These are phyloP conservation scores for Septoria linicola DNA, from an alignment of 2,329 filamentous ascomycete genomes.

Conservation along the genomic window DNA sequence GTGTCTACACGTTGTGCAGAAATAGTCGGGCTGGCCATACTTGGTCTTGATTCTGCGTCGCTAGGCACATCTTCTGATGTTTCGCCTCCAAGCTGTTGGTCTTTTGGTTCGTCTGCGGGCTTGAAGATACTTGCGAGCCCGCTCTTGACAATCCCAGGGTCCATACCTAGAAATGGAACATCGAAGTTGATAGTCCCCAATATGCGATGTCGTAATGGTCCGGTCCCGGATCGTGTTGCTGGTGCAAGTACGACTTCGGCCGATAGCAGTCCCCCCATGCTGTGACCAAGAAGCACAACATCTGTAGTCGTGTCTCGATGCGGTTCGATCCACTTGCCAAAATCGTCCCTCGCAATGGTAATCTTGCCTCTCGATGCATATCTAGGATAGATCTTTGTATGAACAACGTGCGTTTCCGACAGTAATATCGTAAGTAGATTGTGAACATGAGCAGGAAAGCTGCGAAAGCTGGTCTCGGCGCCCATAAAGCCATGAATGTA, in stretches of 20 bases:
- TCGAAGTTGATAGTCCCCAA: conserved; percentile 81
- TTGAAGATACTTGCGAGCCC: conserved; percentile 76
- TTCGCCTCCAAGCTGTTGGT: conserved; percentile 10
- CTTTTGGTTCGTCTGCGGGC: conserved; percentile 43
- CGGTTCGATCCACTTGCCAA: conserved; percentile 76
- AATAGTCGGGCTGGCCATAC: conserved; percentile 3
- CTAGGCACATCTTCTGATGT: background rate
- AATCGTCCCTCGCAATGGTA: conserved; percentile 73
- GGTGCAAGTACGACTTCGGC: conserved; percentile 72
- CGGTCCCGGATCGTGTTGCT: conserved; percentile 32
- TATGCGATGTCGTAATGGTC: conserved; percentile 68
- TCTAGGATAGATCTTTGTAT: conserved; percentile 80
- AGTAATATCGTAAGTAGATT: conserved; percentile 66
- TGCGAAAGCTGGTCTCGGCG: conserved; percentile 80
- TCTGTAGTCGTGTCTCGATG: conserved; percentile 74
- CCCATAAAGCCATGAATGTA: conserved; percentile 93
- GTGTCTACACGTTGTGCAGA: conserved; percentile 25
- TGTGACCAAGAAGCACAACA: conserved; percentile 80
- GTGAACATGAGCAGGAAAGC: conserved; percentile 86
- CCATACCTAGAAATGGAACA: conserved; percentile 82
- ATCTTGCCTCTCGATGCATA: conserved; percentile 75
- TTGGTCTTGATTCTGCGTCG: background rate
- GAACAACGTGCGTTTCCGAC: conserved; percentile 71
- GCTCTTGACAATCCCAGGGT: conserved; percentile 81
- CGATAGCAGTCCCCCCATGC: conserved; percentile 81